Percentiles rank a stretch among this genome's conserved stretches.
These are phyloP conservation scores for Gossypium lobatum DNA, from an alignment of 441 rosid genomes.

Conservation along the genomic window DNA sequence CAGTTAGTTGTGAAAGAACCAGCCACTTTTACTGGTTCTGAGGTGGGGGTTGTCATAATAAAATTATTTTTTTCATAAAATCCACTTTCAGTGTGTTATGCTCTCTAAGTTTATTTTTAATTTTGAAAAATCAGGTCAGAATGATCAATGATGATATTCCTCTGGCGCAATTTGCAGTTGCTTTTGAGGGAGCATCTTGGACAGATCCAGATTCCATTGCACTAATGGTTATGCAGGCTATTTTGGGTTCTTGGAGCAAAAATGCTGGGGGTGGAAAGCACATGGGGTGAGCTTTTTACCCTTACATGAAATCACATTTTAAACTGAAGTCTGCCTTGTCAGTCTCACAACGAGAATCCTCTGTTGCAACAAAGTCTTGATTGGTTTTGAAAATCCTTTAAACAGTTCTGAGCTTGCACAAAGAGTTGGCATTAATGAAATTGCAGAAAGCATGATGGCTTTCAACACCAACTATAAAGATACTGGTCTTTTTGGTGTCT, in stretches of 20 bases:
- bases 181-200: constrained; percentile 97
- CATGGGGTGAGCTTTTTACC: constrained; percentile 65
- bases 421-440: constrained; percentile 73
- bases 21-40: constrained; percentile 86
- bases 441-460: constrained; percentile 97
- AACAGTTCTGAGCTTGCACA: constrained; percentile 86
- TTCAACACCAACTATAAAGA: constrained; percentile 98
- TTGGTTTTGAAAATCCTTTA: constrained; percentile 15
- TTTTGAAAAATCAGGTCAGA: constrained; percentile 55
- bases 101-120: background rate
- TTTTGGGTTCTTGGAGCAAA: constrained; percentile 97
- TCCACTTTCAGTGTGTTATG: constrained; percentile 2
- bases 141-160: constrained; percentile 89
- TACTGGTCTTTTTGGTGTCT: constrained; percentile 93
- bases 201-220: constrained; percentile 94
- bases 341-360: background rate
- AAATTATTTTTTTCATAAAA: background rate
- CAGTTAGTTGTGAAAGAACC: constrained; percentile 81
- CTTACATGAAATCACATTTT: background rate
- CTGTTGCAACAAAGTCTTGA: constrained; percentile 4
- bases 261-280: constrained; percentile 89
- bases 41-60: constrained; percentile 42
- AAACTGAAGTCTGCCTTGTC: background rate
- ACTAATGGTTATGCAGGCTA: constrained; percentile 94
- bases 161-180: constrained; percentile 95